Evolutionary conservation across 2,329 filamentous ascomycete genomes (phyloP).

Genomic region (Ampelomyces quisqualis): DNA sequence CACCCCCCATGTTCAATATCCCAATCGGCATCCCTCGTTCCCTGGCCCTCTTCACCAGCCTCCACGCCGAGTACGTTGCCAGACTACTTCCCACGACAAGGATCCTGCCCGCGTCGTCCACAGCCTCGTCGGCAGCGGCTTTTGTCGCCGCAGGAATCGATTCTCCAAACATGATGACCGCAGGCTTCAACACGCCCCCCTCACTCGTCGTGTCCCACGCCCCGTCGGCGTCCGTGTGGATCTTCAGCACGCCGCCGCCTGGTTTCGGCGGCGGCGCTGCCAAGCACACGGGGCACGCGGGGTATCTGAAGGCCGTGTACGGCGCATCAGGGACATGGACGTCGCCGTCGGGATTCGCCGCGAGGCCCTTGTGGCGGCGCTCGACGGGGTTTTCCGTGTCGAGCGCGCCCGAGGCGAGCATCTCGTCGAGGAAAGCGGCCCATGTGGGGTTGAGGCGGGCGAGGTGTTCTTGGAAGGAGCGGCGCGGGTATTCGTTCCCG

Average conservation of each 20-base stretch:
- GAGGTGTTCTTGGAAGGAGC: constrained; percentile 73
- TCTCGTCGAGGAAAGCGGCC: constrained; percentile 72
- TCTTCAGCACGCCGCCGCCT: constrained; percentile 53
- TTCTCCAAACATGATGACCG: constrained; percentile 96
- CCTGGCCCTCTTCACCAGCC: constrained; percentile 78
- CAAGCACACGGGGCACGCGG: constrained; percentile 80
- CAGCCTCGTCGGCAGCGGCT: constrained; percentile 71
- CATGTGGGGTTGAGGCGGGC: constrained; percentile 81
- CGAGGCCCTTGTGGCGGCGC: constrained; percentile 67
- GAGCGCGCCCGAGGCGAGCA: constrained; percentile 72
- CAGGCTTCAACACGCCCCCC: constrained; percentile 85
- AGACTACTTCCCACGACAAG: constrained; percentile 85
- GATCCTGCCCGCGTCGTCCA: constrained; percentile 71
- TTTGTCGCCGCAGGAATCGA: constrained; percentile 73
- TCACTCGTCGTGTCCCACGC: constrained; percentile 60
- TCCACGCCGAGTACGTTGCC: constrained; percentile 94
- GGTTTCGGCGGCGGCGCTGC: constrained; percentile 60
- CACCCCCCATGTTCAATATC: constrained; percentile 83
- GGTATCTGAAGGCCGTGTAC: constrained; percentile 88
- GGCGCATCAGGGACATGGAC: constrained; percentile 85
- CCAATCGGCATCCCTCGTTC: constrained; percentile 83
- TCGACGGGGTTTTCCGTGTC: constrained; percentile 74
- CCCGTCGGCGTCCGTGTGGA: constrained; percentile 76
- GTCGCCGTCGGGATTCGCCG: constrained; percentile 91
- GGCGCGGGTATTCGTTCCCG: constrained; percentile 67